phyloP scores from a whole-genome alignment of 2,329 filamentous ascomycete species.

The Verticillium longisporum region DNA sequence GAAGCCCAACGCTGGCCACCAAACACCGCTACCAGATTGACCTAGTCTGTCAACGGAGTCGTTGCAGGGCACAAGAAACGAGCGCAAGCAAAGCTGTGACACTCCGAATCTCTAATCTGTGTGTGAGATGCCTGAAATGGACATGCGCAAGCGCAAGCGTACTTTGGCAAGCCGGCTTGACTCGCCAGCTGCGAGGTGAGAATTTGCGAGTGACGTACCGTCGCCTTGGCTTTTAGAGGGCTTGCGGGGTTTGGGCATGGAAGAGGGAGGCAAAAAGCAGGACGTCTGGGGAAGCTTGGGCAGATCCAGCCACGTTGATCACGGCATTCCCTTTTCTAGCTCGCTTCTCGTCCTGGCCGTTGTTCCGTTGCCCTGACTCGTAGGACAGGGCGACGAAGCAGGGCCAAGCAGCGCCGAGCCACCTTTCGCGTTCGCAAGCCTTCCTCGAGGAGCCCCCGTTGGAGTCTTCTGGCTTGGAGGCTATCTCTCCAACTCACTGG shows the following conservation, averaged over 20 bases:
- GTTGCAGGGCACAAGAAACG: not conserved
- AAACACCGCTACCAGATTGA: not conserved
- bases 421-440: not conserved
- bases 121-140: not conserved
- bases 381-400: not conserved
- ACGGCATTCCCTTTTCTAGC: slow-evolving; percentile 1
- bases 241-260: slow-evolving; percentile 6
- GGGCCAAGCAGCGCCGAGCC: not conserved
- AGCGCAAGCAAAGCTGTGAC: no score
- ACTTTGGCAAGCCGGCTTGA: not conserved
- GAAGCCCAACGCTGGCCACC: no score
- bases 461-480: not conserved
- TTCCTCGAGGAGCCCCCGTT: not conserved
- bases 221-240: slow-evolving; percentile 2
- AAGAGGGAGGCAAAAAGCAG: not conserved
- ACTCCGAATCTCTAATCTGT: no score
- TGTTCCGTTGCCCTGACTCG: not conserved
- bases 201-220: not conserved
- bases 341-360: slow-evolving; percentile 9
- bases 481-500: not conserved
- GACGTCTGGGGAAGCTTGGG: slow-evolving; percentile 11
- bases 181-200: not conserved
- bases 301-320: slow-evolving; percentile 6
- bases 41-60: no score
- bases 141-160: not conserved